Evolutionary conservation across 805 yeast species (phyloP), one percentile per base, ranked within the genome.

Genomic region (Yarrowia sp.): DNA sequence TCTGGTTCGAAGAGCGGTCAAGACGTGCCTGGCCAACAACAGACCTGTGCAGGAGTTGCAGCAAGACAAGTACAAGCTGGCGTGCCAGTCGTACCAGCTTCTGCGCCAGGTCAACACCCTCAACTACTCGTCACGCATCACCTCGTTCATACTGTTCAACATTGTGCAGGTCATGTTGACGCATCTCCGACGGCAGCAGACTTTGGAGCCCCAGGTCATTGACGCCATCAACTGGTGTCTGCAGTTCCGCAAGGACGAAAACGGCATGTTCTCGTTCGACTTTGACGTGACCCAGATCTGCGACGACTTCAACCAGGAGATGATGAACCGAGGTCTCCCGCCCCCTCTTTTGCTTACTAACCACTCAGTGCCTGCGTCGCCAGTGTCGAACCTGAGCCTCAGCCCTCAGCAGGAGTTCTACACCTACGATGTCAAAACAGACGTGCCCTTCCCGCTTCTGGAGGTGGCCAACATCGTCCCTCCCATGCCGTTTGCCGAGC

Each of bases 261-360:
- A 15, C 11, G n/a, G 40, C 46, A 56, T 56, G 48, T 56, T 56
- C 26, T 56, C 63, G 14, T 56, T 56, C 26, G 63, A 56, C 8
- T 56, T 56, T 14, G 63, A 56, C 38, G 63, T 56, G 22, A 56
- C 63, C 10, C 63, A 56, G 16, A 56, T 56, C 36, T 56, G 63
- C 15, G 63, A 56, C 63, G 63, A 56, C 38, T 56, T 56, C 48
- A 56, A 56, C 63, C 63, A 56, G 42, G 63, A 56, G 10, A 56
- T 56, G 63, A 26, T 56, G 40, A 42, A 22, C 40, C 8, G 40
- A 22, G 63, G 63, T 10, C 48, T 56, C 19, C 22, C 63, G 1
- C 48, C 63, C 0, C 63, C 48, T 2, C 38, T 56, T 12, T 11
- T 56, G 48, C 48, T 56, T 8, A 42, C 63, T 15, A 42, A n/a